Evolutionary conservation across 129 eudicot genomes (phyloP).

Genomic region (Centaurea solstitialis): DNA sequence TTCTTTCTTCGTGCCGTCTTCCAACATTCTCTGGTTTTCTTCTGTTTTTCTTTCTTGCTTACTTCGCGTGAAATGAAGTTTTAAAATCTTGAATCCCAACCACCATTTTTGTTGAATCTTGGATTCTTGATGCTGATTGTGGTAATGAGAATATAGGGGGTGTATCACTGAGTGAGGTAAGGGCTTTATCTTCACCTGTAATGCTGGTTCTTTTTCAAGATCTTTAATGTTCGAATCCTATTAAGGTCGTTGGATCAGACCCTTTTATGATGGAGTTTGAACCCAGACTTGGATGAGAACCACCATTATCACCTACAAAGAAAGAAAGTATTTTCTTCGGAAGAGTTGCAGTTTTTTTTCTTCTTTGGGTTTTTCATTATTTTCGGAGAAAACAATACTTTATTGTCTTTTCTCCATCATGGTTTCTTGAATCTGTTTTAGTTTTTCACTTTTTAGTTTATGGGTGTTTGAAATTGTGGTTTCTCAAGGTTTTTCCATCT

Average conservation of each 20-base stretch:
- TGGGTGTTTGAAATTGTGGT: slow-evolving; percentile 7
- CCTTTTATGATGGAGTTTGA: not conserved
- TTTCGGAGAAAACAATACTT: slow-evolving; percentile 14
- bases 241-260: not conserved
- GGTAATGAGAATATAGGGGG: not conserved
- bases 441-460: slow-evolving; percentile 18
- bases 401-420: slow-evolving; percentile 21
- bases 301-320: not conserved
- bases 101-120: slow-evolving; percentile 20
- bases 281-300: not conserved
- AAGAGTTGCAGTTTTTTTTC: not conserved
- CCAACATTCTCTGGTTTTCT: slow-evolving; percentile 46
- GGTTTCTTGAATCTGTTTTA: slow-evolving; percentile 21
- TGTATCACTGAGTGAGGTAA: slow-evolving; percentile 23
- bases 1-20: slow-evolving; percentile 32
- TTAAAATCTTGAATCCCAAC: not conserved
- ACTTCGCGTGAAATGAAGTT: slow-evolving; percentile 24
- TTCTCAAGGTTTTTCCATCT: slow-evolving; percentile 17
- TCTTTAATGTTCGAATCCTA: not conserved
- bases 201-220: not conserved
- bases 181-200: slow-evolving; percentile 8
- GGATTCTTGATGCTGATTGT: slow-evolving; percentile 15
- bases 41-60: slow-evolving; percentile 23
- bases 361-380: not conserved
- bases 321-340: not conserved